Base-by-base conservation (phyloP, 2,329 filamentous ascomycete genomes). In the Xylariomycetidae sp. region DNA sequence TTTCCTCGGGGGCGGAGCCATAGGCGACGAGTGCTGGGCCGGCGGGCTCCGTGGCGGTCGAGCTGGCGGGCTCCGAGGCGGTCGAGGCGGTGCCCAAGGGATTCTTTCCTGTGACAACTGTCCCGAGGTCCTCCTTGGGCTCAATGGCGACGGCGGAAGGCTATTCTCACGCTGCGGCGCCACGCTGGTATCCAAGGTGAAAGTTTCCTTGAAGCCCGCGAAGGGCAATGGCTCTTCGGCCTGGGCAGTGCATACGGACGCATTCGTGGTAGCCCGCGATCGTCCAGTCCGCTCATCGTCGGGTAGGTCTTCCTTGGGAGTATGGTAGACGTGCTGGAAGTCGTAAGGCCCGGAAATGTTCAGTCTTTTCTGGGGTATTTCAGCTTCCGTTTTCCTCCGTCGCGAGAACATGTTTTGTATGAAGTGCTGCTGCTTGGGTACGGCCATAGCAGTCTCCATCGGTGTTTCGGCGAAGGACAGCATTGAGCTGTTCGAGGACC, bases 301-400 rank as follows among this genome's bases (percentile, higher is more conserved):
- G 4, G 65, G 56, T 3, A 69, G 38, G 31, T 68, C 60, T 19
- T 76, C 68, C 29, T 67, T 68, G 10, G 66, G 60, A 10, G 70
- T 75, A 50, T 80, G 76, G 4, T 72, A 68, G 20, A 82, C 64
- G 53, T 82, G 77, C 49, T 80, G 76, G 40, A 82, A 82, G 59
- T 81, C 79, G 56, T 77, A 81, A 3, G 77, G 77, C 1, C 64
- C 70, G 1, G 77, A 82, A 34, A 82, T 82, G 34, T 70, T 67
- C 31, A 69, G 49, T 41, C 63, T 68, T 47, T 56, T 69, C 33
- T 53, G 51, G 10, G 50, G 53, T 19, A 27, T 29, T 25, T 42
- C 43, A 19, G 37, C 38, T 13, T 31, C 22, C 6, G 41, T 37
- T 36, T 56, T 63, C 44, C 67, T 70, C 34, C 73, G 65, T 31